Conservation (phyloP, 306 rosid genomes). For the Geum urbanum region DNA sequence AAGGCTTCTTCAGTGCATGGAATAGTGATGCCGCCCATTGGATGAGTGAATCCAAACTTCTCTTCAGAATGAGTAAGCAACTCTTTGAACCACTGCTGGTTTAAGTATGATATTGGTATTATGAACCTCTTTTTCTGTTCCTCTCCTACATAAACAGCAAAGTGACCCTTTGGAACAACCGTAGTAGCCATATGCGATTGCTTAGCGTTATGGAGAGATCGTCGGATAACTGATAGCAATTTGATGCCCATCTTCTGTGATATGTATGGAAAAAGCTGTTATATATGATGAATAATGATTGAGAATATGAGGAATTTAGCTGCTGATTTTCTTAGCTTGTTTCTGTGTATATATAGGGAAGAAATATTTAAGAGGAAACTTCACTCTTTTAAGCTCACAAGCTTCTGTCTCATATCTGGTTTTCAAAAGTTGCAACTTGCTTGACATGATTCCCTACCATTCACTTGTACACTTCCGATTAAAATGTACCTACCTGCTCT, state of each 20-base stretch:
- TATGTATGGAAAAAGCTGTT: not conserved
- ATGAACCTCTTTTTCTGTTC: constrained; percentile 13
- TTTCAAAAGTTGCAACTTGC: constrained; percentile 8
- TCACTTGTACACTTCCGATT: not conserved
- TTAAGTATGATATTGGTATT: constrained; percentile 14
- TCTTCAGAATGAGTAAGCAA: constrained; percentile 14
- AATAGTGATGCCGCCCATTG: constrained; percentile 31
- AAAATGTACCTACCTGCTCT: not conserved
- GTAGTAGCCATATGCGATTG: not conserved
- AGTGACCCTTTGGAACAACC: constrained; percentile 16
- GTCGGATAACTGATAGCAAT: not conserved
- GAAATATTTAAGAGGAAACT: not conserved
- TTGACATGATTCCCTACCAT: constrained; percentile 7
- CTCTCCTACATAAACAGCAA: constrained; percentile 27
- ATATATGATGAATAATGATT: not conserved
- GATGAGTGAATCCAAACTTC: constrained; percentile 29
- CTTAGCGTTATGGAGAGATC: not conserved
- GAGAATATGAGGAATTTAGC: not conserved
- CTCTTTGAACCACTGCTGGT: constrained; percentile 3
- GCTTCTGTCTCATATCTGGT: not conserved
- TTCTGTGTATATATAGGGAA: not conserved
- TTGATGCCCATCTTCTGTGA: constrained; percentile 12
- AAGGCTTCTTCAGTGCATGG: constrained; percentile 23
- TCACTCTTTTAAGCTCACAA: not conserved
- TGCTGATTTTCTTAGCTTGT: not conserved